Evolutionary conservation across 2,329 filamentous ascomycete species (phyloP), one percentile per base, ranked within the genome.

Genomic region (Nigrograna mackinnonii): DNA sequence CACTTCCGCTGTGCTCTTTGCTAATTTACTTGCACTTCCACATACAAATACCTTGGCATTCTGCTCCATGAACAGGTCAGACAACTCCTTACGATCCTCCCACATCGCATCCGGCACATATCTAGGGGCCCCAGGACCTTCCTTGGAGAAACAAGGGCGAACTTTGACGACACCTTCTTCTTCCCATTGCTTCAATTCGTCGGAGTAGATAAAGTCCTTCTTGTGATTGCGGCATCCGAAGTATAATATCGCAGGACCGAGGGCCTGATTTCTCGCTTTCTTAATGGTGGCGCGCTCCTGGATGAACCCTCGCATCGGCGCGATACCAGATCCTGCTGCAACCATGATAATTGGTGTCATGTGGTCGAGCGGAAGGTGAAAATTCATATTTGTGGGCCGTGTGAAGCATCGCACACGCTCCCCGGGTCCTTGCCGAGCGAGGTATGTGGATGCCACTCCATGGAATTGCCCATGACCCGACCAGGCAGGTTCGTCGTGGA

Each of bases 91-190:
- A 0, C 72, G 54, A 21, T 80, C 74, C 16, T 64, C 62, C 56
- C 69, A 72, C 53, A 80, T 63, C 9, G 70, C 52, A 34, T 80
- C 75, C 39, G 78, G 74, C 3, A 78, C 74, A 47, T 79, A 72
- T 42, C 67, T 68, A 13, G 83, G 30, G 4, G 34, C 79, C 44
- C 88, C 85, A 1, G 84, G 88, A 58, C 87, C 89, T 0, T 83
- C 84, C 0, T 82, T 79, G 35, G 77, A 70, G 6, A 86, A 75
- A 12, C 72, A 67, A 3, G 85, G 42, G 57, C 75, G 69, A 1
- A 88, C 75, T 5, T 76, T 70, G 2, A 88, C 80, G 1, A 76
- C 80, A 2, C 84, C 84, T 1, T 70, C 54, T 0, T 55, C 44
- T 53, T 81, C 73, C 85, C 84, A 89, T 11, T 52, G 55, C 6